phyloP scores from a whole-genome alignment of 2,329 filamentous ascomycete species.

The Alternaria conjuncta region DNA sequence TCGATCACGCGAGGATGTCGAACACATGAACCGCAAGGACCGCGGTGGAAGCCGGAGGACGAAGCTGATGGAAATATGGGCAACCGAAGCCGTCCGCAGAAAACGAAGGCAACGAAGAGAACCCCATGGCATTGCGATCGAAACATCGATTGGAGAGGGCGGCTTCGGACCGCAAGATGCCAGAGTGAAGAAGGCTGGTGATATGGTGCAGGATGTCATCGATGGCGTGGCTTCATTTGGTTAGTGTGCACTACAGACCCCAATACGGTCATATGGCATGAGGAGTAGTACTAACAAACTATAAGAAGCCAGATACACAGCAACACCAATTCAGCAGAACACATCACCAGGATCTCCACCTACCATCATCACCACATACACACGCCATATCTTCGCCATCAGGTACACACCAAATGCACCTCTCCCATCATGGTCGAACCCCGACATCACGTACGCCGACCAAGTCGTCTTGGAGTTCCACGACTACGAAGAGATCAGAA shows the following conservation, averaged over 20 bases:
- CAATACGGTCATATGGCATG: neutral
- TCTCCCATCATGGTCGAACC: slow-evolving; percentile 17
- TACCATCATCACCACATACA: slow-evolving; percentile 12
- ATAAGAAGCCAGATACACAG: neutral
- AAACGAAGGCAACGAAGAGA: slow-evolving; percentile 2
- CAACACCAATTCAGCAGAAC: neutral
- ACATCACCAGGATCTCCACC: neutral
- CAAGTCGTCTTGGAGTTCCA: slow-evolving; percentile 20
- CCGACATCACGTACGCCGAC: slow-evolving; percentile 12
- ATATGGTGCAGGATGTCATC: slow-evolving; percentile 19
- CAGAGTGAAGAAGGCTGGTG: slow-evolving; percentile 4
- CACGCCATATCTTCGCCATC: slow-evolving; percentile 12
- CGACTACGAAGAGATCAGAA: slow-evolving; percentile 1
- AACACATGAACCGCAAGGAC: slow-evolving; percentile 5
- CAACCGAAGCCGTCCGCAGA: slow-evolving; percentile 14
- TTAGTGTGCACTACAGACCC: neutral
- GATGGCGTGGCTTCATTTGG: slow-evolving; percentile 9
- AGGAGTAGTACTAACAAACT: neutral
- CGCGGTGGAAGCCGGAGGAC: slow-evolving; percentile 10
- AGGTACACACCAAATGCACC: slow-evolving; percentile 10
- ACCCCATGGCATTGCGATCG: neutral
- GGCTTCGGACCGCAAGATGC: neutral
- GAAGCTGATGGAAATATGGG: slow-evolving; percentile 27
- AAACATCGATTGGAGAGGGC: neutral
- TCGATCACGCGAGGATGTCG: slow-evolving; percentile 9